phyloP scores from a whole-genome alignment of 352 stramenopile species.

The Halophytophthora polymorphica region DNA sequence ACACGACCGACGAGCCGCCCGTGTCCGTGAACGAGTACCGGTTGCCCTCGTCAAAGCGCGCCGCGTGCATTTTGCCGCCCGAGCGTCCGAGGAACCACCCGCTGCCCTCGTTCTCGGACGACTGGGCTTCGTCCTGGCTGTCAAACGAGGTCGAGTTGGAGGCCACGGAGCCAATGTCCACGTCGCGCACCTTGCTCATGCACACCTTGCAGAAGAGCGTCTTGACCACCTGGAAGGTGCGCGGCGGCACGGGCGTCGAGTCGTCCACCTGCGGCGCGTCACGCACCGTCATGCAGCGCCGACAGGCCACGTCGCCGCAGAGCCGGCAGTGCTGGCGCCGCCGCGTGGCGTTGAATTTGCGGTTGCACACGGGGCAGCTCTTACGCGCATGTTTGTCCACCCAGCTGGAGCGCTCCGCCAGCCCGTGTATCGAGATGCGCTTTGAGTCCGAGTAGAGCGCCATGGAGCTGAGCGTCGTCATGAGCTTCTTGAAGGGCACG shows the following conservation, averaged over 20 bases:
- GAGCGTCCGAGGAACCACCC: constrained; percentile 17
- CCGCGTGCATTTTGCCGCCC: constrained; percentile 14
- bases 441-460: constrained; percentile 56
- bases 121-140: constrained; percentile 28
- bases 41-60: constrained; percentile 21
- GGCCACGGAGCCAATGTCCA: constrained; percentile 7
- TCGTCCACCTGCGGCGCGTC: constrained; percentile 35
- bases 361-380: constrained; percentile 56
- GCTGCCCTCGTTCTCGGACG: constrained; percentile 30
- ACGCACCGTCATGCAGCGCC: constrained; percentile 59
- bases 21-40: constrained; percentile 8
- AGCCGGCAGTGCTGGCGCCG: constrained; percentile 74
- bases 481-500: constrained; percentile 38
- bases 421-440: constrained; percentile 51
- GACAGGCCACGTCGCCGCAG: constrained; percentile 73
- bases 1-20: constrained; percentile 12
- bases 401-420: constrained; percentile 53
- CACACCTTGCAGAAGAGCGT: constrained; percentile 60
- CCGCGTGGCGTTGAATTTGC: constrained; percentile 54
- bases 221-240: constrained; percentile 52
- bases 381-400: constrained; percentile 39
- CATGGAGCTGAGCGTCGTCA: constrained; percentile 55
- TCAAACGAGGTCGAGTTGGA: constrained; percentile 8
- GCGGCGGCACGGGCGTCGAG: constrained; percentile 12
- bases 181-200: constrained; percentile 46